Evolutionary conservation across 441 rosid genomes (phyloP).

Genomic region (Erysimum pusillum): DNA sequence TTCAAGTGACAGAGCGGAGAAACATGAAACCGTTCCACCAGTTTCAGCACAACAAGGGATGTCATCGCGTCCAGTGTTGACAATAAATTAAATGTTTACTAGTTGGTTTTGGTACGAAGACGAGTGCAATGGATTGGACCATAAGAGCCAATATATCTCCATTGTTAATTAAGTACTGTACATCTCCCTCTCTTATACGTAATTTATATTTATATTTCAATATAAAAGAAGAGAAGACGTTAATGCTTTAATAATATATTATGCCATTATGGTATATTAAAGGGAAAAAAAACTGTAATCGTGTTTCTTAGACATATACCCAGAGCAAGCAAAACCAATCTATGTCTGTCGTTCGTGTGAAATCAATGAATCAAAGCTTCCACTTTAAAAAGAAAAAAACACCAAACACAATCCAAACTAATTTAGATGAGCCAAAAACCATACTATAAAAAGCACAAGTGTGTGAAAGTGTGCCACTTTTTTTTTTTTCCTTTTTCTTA

Average conservation of each 20-base stretch:
- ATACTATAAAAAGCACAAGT: slow-evolving; percentile 31
- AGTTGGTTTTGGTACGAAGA: too few relatives aligned
- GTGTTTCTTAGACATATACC: slow-evolving; percentile 44
- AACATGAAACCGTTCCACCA: not conserved
- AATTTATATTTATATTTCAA: not conserved
- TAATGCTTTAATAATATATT: slow-evolving; percentile 34
- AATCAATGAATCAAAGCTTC: slow-evolving; percentile 47
- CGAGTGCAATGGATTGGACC: too few relatives aligned
- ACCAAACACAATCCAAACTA: slow-evolving; percentile 43
- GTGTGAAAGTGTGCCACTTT: slow-evolving; percentile 30
- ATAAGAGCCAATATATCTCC: not conserved
- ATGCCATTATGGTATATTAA: slow-evolving; percentile 34
- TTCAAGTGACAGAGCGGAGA: not conserved
- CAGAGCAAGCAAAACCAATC: slow-evolving; percentile 46
- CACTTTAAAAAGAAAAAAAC: slow-evolving; percentile 26
- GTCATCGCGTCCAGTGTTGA: not conserved
- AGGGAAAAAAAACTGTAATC: not conserved
- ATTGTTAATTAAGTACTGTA: not conserved
- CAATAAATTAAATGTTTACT: too few relatives aligned
- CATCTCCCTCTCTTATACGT: not conserved
- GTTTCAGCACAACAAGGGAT: not conserved
- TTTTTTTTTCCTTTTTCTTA: slow-evolving; percentile 17
- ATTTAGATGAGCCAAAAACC: slow-evolving; percentile 26
- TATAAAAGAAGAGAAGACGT: slow-evolving; percentile 11
- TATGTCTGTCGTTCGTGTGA: slow-evolving; percentile 41